Conservation (phyloP, 2,329 filamentous ascomycete species). For the Capronia epimyces region DNA sequence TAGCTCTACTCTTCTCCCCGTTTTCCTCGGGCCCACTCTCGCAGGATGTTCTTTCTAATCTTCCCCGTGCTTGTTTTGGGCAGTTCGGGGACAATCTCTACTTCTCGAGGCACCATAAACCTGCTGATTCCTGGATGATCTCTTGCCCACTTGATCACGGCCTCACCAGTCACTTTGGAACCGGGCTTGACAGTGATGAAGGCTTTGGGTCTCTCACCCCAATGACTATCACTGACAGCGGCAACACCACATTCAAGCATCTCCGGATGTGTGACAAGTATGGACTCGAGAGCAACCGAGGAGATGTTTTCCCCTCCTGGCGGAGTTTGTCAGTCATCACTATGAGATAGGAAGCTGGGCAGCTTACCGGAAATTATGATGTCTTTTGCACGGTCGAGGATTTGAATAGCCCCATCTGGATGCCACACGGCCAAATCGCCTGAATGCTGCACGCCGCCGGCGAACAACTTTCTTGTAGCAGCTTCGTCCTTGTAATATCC, state of each 20-base stretch:
- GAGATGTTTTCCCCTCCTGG: constrained; percentile 94
- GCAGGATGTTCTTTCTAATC: constrained; percentile 86
- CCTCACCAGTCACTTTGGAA: constrained; percentile 55
- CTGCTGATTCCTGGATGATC: constrained; percentile 72
- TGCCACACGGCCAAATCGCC: constrained; percentile 94
- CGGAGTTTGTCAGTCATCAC: constrained; percentile 1
- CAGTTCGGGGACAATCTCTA: constrained; percentile 76
- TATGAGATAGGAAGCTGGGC: background rate
- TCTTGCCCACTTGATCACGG: constrained; percentile 82
- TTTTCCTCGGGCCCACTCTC: constrained; percentile 70
- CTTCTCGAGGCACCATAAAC: constrained; percentile 76
- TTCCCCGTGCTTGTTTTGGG: constrained; percentile 98
- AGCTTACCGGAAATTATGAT: constrained; percentile 86
- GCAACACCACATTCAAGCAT: constrained; percentile 90
- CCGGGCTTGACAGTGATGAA: constrained; percentile 75
- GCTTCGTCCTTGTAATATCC: constrained; percentile 88
- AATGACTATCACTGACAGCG: constrained; percentile 78
- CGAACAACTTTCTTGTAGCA: constrained; percentile 81
- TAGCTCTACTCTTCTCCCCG: constrained; percentile 23
- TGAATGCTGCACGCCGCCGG: constrained; percentile 78
- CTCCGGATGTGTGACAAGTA: constrained; percentile 81
- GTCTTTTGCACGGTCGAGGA: constrained; percentile 90
- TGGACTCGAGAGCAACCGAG: constrained; percentile 81
- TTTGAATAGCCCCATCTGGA: constrained; percentile 82
- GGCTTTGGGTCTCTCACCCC: constrained; percentile 94